Percentiles rank a stretch among this genome's conserved stretches.
These are phyloP conservation scores for Verticillium nonalfalfae DNA, from an alignment of 2,329 filamentous ascomycete genomes.

Conservation along the genomic window DNA sequence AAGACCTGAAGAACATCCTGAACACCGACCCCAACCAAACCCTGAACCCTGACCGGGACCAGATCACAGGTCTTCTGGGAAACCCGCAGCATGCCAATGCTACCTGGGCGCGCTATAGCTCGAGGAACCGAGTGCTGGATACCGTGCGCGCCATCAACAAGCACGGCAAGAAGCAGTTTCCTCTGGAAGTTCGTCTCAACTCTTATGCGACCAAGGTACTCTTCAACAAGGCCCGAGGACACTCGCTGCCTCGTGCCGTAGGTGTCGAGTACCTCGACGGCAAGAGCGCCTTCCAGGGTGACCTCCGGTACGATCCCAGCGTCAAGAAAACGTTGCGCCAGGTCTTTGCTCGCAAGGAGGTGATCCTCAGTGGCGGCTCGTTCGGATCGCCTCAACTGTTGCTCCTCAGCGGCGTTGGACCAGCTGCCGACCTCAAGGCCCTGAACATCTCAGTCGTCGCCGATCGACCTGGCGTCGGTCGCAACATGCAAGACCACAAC, in stretches of 20 bases:
- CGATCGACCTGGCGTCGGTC: constrained; percentile 42
- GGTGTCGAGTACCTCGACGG: constrained; percentile 27
- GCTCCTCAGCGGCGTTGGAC: constrained; percentile 43
- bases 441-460: constrained; percentile 37
- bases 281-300: constrained; percentile 30
- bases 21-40: constrained; percentile 8
- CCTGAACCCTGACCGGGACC: constrained; percentile 15
- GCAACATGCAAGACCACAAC: constrained; percentile 41
- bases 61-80: constrained; percentile 17
- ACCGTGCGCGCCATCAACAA: constrained; percentile 1
- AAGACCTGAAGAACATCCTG: not conserved
- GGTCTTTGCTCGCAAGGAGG: constrained; percentile 29
- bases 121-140: constrained; percentile 16
- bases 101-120: constrained; percentile 18
- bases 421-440: constrained; percentile 29
- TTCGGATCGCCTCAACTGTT: constrained; percentile 47
- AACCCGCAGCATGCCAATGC: constrained; percentile 16
- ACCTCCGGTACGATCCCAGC: constrained; percentile 12
- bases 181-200: constrained; percentile 16
- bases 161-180: constrained; percentile 14
- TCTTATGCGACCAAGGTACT: constrained; percentile 22
- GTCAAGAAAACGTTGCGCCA: constrained; percentile 12
- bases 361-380: constrained; percentile 41
- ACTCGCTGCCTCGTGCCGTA: constrained; percentile 18
- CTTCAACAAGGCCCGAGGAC: constrained; percentile 16